These are phyloP conservation scores for Dictyostelium firmibasis DNA, from an alignment of 78 protist genomes.

Conservation along the genomic window DNA sequence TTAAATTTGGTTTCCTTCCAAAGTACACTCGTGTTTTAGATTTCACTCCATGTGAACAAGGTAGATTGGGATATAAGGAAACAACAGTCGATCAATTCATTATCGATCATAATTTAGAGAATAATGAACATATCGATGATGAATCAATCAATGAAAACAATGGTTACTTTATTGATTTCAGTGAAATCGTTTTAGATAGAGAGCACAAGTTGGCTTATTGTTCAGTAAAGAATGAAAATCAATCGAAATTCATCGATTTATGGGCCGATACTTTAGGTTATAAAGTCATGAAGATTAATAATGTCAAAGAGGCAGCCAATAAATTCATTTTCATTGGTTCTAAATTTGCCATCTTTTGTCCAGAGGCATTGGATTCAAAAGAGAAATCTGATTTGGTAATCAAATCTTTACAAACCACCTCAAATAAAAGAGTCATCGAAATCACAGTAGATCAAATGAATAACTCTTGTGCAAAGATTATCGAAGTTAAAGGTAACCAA, in stretches of 20 bases:
- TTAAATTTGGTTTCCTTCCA: slow-evolving; percentile 21
- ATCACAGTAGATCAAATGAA: slow-evolving; percentile 21
- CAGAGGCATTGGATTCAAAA: background rate
- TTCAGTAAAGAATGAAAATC: slow-evolving; percentile 1
- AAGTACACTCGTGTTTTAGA: slow-evolving; percentile 25
- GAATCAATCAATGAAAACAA: background rate
- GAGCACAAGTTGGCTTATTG: slow-evolving; percentile 23
- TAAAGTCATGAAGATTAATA: slow-evolving; percentile 2
- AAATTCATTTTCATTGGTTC: slow-evolving; percentile 27
- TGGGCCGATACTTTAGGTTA: slow-evolving; percentile 34
- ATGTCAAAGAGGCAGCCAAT: background rate
- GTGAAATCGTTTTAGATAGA: slow-evolving; percentile 60
- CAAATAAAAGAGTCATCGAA: background rate
- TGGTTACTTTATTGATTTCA: slow-evolving; percentile 10
- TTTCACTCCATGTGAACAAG: slow-evolving; percentile 52
- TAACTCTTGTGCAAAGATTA: slow-evolving; percentile 1
- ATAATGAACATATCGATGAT: background rate
- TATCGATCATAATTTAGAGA: background rate
- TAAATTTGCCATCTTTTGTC: slow-evolving; percentile 37
- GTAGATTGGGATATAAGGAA: background rate
- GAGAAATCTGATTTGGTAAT: background rate
- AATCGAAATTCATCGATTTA: background rate
- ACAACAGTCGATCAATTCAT: slow-evolving; percentile 20
- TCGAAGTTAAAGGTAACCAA: slow-evolving; percentile 3
- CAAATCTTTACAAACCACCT: background rate